Base-by-base conservation (phyloP, 2,329 filamentous ascomycete genomes). In the Fusarium sp. region DNA sequence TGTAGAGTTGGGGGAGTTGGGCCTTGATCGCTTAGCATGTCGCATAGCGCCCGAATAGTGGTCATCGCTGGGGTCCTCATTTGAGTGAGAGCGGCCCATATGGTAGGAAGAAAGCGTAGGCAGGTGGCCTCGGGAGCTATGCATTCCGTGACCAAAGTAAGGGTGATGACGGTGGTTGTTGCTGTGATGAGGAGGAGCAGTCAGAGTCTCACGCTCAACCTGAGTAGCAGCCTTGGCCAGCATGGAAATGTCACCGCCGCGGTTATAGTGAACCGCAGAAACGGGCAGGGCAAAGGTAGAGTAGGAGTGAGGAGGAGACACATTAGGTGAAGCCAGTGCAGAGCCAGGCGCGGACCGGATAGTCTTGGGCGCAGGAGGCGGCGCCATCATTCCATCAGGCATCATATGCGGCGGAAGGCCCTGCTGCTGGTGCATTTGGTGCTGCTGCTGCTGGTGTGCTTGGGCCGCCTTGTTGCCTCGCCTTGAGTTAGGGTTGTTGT, bases 401-500 rank as follows among this genome's bases (percentile, higher is more conserved):
- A 85, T 84, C 77, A 88, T 82, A 63, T 85, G 83, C 61, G 85
- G 84, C 58, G 80, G 78, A 48, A 82, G 67, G 62, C 84, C 83
- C 74, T 83, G 82, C 55, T 81, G 80, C 65, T 83, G 80, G 74
- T 82, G 81, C 65, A 81, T 82, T 72, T 83, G 81, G 41, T 80
- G 78, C 60, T 80, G 79, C 26, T 80, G 80, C 60, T 81, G 80
- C 55, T 81, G 81, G 52, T 83, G 82, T 63, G 86, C 83, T 76
- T 88, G 86, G 35, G 83, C 71, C 15, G 72, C 90, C 87, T 98
- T 98, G 88, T 97, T 97, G 75, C 94, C 95, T 80, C 96, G 89
- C 81, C 96, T 90, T 66, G 95, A 98, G 88, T 98, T 98, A 67
- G 96, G 96, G 85, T 98, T 99, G 90, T 94, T 98, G 90, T 99